A percentile compares a stretch with the other conserved stretches of the same genome.
Conservation (phyloP, 768 basidiomycete species). For the Megacollybia marginata region DNA sequence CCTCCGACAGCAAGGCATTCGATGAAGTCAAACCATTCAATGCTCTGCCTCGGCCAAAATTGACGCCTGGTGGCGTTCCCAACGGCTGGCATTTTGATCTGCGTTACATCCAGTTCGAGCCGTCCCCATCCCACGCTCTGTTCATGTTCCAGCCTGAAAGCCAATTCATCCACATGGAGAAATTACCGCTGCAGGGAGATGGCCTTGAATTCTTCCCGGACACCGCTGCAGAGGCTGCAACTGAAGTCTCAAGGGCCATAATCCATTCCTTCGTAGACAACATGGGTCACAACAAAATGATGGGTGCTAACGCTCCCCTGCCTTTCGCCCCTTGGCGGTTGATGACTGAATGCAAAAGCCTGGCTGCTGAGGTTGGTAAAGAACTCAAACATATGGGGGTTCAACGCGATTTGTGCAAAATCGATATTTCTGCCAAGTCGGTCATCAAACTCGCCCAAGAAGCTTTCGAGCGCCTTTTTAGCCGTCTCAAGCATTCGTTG, state of each 20-base stretch:
- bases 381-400: too few species aligned
- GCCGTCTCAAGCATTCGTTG: too few species aligned
- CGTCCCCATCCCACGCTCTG: not conserved
- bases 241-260: not conserved
- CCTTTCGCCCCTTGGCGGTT: too few species aligned
- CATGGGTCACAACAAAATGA: not conserved
- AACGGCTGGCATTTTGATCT: not conserved
- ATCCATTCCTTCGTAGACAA: not conserved
- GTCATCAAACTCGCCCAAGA: not conserved
- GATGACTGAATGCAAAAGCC: too few species aligned
- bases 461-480: too few species aligned
- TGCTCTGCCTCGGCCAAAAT: too few species aligned
- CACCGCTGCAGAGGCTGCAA: not conserved
- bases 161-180: not conserved
- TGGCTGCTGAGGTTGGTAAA: too few species aligned
- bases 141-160: not conserved
- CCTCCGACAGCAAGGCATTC: too few species aligned
- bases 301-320: too few species aligned
- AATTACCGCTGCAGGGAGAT: not conserved
- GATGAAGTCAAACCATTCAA: too few species aligned
- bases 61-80: too few species aligned
- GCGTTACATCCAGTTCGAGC: not conserved
- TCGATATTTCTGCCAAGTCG: not conserved
- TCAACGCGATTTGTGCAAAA: not conserved
- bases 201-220: not conserved